Percentiles rank a stretch among this genome's conserved stretches.
Conservation (phyloP, 768 basidiomycete species). For the Paxillus involutus region DNA sequence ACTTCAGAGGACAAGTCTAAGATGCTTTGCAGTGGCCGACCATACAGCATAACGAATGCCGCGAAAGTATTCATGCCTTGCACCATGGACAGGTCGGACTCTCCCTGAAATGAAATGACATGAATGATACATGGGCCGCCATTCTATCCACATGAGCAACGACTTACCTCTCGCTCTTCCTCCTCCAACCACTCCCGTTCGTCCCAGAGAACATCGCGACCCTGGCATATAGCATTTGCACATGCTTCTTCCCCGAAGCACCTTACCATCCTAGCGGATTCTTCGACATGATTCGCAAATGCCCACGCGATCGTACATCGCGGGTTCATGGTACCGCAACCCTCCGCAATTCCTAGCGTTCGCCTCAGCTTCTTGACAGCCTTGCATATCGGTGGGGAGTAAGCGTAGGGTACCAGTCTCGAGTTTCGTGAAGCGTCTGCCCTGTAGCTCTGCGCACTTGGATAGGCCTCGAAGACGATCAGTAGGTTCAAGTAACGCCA, state of each 20-base stretch:
- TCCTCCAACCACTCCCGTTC: slow-evolving; percentile 61
- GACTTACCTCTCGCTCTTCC: slow-evolving; percentile 51
- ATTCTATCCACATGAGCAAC: slow-evolving; percentile 10
- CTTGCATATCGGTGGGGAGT: slow-evolving; percentile 66
- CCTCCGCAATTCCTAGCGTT: slow-evolving; percentile 61
- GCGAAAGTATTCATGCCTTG: slow-evolving; percentile 72
- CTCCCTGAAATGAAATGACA: slow-evolving; percentile 45
- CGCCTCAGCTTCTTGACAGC: slow-evolving; percentile 68
- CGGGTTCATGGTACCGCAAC: slow-evolving; percentile 48
- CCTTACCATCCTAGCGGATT: slow-evolving; percentile 57
- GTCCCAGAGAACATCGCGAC: slow-evolving; percentile 48
- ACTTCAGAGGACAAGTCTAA: slow-evolving; percentile 49
- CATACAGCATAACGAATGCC: slow-evolving; percentile 61
- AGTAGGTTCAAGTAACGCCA: slow-evolving; percentile 59
- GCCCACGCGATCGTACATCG: slow-evolving; percentile 49
- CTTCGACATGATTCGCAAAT: slow-evolving; percentile 59
- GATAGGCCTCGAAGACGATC: slow-evolving; percentile 69
- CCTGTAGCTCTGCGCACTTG: slow-evolving; percentile 40
- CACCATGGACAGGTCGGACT: slow-evolving; percentile 52
- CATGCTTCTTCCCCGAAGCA: slow-evolving; percentile 61
- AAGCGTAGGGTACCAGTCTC: slow-evolving; percentile 38
- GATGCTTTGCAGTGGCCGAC: slow-evolving; percentile 53
- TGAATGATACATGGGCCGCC: slow-evolving; percentile 12
- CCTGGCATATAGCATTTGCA: slow-evolving; percentile 39
- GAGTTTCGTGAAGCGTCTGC: slow-evolving; percentile 5